Evolutionary conservation across 192 early-diverging fungal genomes (phyloP), one percentile per base, ranked within the genome.

Genomic region (Diversispora epigaea): DNA sequence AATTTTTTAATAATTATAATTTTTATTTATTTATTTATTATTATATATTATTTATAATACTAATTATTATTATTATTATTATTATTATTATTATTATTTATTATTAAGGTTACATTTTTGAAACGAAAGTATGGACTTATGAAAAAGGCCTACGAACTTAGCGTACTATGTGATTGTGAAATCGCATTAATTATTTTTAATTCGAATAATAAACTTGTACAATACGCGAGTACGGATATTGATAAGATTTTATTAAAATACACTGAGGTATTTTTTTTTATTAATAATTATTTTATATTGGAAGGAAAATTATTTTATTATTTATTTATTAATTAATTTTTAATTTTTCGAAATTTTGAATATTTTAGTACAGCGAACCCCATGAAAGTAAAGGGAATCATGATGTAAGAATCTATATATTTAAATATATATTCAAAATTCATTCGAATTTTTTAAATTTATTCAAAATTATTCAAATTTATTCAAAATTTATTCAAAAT

Each of bases 101-200:
- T 32, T 32, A 32, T 32, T 32, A 32, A 94, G 93, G 92, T 92
- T 55, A 98, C 96, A 4, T 97, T 98, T 82, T 84, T 93, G 58
- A 98, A 98, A 84, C 86, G 96, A 74, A 96, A 96, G 80, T 89
- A 89, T 41, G 96, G 96, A 12, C 84, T 98, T 71, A 93, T 97
- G 89, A 98, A 98, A 81, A 98, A 98, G 82, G 95, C 96, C 0
- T 94, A 95, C 82, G 96, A 98, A 79, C 88, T 98, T 32, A 91
- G 89, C 68, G 94, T 97, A 3, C 84, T 98, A 8, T 98, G 96
- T 86, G 94, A 93, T 80, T 95, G 94, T 85, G 93, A 98, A 79
- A 94, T 98, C 44, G 95, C 92, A 6, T 85, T 98, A 12, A 92
- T 98, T 62, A 95, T 98, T 77, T 97, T 98, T 85, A 96, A 91